Conservation (phyloP, 2,329 filamentous ascomycete species). For the Trichoderma sp. region DNA sequence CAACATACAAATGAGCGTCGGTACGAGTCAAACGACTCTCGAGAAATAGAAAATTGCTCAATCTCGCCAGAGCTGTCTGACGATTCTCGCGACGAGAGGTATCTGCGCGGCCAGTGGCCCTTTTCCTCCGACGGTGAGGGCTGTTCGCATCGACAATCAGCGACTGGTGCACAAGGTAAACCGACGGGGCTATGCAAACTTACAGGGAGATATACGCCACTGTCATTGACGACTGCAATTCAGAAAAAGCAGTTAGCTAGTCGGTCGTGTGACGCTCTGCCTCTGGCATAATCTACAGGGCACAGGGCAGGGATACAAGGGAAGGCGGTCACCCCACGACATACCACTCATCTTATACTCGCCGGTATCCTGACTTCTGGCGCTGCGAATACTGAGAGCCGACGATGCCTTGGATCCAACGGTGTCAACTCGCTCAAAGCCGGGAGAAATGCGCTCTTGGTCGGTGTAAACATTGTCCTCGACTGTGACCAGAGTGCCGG, state of each 20-base stretch:
- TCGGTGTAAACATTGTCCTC: slow-evolving; percentile 55
- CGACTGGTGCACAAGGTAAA: not conserved
- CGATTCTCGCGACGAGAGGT: slow-evolving; percentile 52
- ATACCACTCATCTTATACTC: slow-evolving; percentile 81
- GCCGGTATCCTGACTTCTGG: slow-evolving; percentile 60
- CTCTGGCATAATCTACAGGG: not conserved
- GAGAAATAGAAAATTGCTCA: slow-evolving; percentile 91
- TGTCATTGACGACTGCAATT: slow-evolving; percentile 83
- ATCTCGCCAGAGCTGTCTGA: slow-evolving; percentile 71
- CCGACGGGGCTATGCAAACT: slow-evolving; percentile 29
- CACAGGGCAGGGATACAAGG: slow-evolving; percentile 22
- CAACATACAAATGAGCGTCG: slow-evolving; percentile 85
- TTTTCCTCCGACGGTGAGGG: slow-evolving; percentile 89
- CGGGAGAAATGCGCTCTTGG: slow-evolving; percentile 33
- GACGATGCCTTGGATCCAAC: slow-evolving; percentile 62
- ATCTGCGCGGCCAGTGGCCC: slow-evolving; percentile 67
- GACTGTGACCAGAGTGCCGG: slow-evolving; percentile 44
- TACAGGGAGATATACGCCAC: slow-evolving; percentile 91
- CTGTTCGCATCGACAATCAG: slow-evolving; percentile 38
- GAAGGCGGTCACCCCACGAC: slow-evolving; percentile 30
- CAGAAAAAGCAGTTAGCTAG: slow-evolving; percentile 26
- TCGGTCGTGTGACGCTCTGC: slow-evolving; percentile 27
- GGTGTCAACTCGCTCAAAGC: slow-evolving; percentile 62
- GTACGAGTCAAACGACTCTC: slow-evolving; percentile 97
- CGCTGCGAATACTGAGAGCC: slow-evolving; percentile 60